Evolutionary conservation across 2,329 filamentous ascomycete species (phyloP).

Genomic region (Botrytis porri): DNA sequence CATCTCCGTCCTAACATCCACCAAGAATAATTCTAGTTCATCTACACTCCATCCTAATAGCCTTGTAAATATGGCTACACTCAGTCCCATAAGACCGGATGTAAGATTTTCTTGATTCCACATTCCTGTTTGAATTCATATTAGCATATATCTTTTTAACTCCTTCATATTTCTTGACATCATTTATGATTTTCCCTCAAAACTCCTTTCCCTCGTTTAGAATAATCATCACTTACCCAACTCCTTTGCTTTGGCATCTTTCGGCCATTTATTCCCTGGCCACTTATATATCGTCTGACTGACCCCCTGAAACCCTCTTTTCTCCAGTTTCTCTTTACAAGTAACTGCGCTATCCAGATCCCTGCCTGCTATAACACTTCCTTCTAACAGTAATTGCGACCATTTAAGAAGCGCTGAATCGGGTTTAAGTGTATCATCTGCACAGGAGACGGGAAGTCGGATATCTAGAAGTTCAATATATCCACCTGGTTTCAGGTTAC

Average conservation of each 20-base stretch:
- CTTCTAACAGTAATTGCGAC: conserved; percentile 12
- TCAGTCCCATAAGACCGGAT: background rate
- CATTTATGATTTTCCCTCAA: background rate
- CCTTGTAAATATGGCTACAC: conserved; percentile 47
- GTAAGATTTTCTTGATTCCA: conserved; percentile 6
- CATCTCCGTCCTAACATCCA: conserved; percentile 47
- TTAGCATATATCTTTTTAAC: background rate
- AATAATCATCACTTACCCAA: conserved; percentile 44
- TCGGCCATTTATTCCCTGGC: conserved; percentile 15
- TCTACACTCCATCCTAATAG: conserved; percentile 47
- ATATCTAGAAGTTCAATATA: conserved; percentile 14
- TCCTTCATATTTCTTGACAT: no score
- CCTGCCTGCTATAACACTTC: background rate
- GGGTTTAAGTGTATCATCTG: background rate
- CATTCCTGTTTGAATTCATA: background rate
- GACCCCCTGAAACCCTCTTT: conserved; percentile 37
- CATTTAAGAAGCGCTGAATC: conserved; percentile 6
- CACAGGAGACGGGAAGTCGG: background rate
- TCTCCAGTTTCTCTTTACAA: conserved; percentile 24
- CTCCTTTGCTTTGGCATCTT: conserved; percentile 43
- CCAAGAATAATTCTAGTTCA: conserved; percentile 48
- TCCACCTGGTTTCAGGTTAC: conserved; percentile 13
- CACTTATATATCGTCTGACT: conserved; percentile 30
- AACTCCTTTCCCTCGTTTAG: background rate
- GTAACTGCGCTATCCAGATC: background rate